Percentiles rank a stretch among this genome's conserved stretches.
Conservation (phyloP, 371 early-diverging fungal species). For the Blakeslea trispora region DNA sequence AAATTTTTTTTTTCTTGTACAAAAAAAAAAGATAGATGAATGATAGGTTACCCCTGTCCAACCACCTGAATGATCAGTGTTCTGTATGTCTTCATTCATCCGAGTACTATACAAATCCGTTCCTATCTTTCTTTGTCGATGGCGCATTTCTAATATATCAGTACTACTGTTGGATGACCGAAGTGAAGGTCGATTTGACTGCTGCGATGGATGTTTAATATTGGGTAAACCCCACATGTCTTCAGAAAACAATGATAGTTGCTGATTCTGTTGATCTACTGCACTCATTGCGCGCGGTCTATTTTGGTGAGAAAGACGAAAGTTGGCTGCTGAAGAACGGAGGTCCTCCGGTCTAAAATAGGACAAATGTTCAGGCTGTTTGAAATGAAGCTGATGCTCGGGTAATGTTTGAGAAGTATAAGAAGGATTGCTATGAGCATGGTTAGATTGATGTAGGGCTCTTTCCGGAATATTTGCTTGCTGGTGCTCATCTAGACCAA, state of each 20-base stretch:
- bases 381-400: slow-evolving; percentile 8
- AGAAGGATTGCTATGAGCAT: neutral
- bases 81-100: slow-evolving; percentile 12
- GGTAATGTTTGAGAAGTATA: neutral
- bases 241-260: neutral
- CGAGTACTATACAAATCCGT: slow-evolving; percentile 1
- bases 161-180: slow-evolving; percentile 44
- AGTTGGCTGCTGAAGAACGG: slow-evolving; percentile 21
- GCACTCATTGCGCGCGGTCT: slow-evolving; percentile 59
- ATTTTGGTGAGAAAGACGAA: slow-evolving; percentile 14
- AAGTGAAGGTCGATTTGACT: slow-evolving; percentile 16
- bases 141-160: slow-evolving; percentile 43
- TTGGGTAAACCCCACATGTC: neutral
- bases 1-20: neutral
- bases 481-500: slow-evolving; percentile 64
- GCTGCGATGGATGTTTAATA: neutral
- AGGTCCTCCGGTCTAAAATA: slow-evolving; percentile 29
- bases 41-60: slow-evolving; percentile 26
- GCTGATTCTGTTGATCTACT: slow-evolving; percentile 24
- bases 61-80: slow-evolving; percentile 13
- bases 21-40: slow-evolving; percentile 1
- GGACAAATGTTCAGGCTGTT: slow-evolving; percentile 6
- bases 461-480: slow-evolving; percentile 1
- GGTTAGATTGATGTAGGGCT: no score
- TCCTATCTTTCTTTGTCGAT: slow-evolving; percentile 30